Percentiles rank a stretch among this genome's conserved stretches.
These are phyloP conservation scores for Suillus subaureus DNA, from an alignment of 768 basidiomycete genomes.

Conservation along the genomic window DNA sequence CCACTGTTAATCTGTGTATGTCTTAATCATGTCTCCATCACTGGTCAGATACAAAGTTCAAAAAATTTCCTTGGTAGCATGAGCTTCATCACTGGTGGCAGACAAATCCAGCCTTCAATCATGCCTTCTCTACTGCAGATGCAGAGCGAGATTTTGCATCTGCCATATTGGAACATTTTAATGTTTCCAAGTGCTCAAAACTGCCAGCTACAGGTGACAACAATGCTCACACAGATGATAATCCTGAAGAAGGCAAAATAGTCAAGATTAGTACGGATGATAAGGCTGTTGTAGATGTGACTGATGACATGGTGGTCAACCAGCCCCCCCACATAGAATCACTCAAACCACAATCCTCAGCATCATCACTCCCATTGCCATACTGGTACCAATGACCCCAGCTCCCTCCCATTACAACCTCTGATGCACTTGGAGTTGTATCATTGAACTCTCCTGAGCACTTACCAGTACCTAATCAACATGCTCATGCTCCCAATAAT, in stretches of 20 bases:
- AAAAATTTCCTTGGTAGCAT: constrained; percentile 13
- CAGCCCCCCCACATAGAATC: background rate
- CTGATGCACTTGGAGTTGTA: background rate
- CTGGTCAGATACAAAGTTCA: constrained; percentile 7
- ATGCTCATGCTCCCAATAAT: background rate
- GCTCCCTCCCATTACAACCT: background rate
- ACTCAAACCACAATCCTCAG: background rate
- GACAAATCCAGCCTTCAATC: constrained; percentile 8
- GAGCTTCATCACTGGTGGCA: constrained; percentile 14
- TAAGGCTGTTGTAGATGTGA: background rate
- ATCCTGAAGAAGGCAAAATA: background rate
- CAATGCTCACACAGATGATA: background rate
- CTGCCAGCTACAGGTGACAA: background rate
- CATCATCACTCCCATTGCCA: background rate
- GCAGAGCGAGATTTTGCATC: constrained; percentile 11
- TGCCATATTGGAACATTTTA: background rate
- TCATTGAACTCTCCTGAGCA: background rate
- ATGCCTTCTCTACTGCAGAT: constrained; percentile 1
- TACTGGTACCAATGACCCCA: background rate
- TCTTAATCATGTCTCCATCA: background rate
- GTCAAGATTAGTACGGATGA: background rate
- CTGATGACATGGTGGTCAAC: background rate
- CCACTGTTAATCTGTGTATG: background rate
- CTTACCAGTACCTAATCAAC: background rate
- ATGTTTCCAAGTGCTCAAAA: background rate